Evolutionary conservation across 148 eudicot genomes (phyloP).

Genomic region (Linanthus parryae): DNA sequence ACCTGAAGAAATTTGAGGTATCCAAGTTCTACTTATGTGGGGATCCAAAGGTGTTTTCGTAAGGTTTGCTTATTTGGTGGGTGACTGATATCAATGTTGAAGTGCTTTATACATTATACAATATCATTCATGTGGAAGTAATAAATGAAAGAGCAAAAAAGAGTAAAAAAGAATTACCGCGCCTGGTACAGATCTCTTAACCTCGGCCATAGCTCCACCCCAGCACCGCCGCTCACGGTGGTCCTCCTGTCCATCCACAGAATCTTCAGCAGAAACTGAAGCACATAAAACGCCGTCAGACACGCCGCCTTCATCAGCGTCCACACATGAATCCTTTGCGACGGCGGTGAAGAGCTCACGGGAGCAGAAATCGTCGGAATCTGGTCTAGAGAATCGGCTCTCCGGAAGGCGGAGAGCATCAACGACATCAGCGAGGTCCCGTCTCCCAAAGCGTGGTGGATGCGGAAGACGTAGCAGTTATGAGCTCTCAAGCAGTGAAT

Average conservation of each 20-base stretch:
- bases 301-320: constrained; percentile 25
- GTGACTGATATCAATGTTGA: too few species aligned
- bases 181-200: constrained; percentile 35
- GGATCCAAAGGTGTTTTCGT: too few species aligned
- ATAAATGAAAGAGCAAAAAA: background rate
- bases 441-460: constrained; percentile 71
- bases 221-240: constrained; percentile 56
- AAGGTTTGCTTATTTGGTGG: too few species aligned
- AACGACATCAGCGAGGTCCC: constrained; percentile 62
- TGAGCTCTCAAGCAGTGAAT: constrained; percentile 41
- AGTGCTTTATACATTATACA: background rate
- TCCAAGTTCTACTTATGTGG: too few species aligned
- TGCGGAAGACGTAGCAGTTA: constrained; percentile 38
- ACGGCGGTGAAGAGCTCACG: background rate
- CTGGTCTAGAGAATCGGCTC: too few species aligned
- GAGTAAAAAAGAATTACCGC: constrained; percentile 30
- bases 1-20: too few species aligned
- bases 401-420: constrained; percentile 28
- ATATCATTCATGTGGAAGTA: background rate
- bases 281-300: constrained; percentile 31
- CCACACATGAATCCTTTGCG: constrained; percentile 12
- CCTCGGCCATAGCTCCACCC: constrained; percentile 70
- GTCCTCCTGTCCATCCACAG: constrained; percentile 43
- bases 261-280: constrained; percentile 30
- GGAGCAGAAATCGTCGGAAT: constrained; percentile 14